Evolutionary conservation across 345 rosid species (phyloP).

Genomic region (Eucalyptus decipiens): DNA sequence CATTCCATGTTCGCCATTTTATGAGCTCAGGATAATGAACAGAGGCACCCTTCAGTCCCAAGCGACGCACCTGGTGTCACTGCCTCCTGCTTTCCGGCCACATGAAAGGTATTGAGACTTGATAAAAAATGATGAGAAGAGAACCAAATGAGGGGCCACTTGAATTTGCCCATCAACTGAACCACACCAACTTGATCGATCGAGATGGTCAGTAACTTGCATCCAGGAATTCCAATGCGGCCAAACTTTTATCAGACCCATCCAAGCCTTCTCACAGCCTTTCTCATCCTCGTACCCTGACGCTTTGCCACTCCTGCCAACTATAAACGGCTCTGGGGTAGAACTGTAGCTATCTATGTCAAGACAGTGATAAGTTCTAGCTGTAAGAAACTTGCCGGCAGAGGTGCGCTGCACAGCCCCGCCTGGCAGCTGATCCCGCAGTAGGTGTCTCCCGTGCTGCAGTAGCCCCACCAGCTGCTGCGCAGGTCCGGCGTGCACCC

Average conservation of each 20-base stretch:
- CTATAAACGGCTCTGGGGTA: constrained; percentile 34
- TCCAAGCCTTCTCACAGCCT: not conserved
- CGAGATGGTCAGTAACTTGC: not conserved
- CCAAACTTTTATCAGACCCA: not conserved
- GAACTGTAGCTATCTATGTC: constrained; percentile 33
- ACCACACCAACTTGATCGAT: not conserved
- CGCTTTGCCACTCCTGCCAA: constrained; percentile 81
- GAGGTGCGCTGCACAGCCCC: not conserved
- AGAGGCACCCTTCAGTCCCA: not conserved
- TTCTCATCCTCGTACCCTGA: constrained; percentile 41
- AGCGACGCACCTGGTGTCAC: not conserved
- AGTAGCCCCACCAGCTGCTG: constrained; percentile 13
- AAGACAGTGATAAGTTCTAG: constrained; percentile 68
- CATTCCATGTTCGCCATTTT: not conserved
- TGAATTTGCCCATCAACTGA: not conserved
- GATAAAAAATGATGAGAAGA: not conserved
- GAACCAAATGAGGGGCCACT: not conserved
- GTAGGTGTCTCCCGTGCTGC: not conserved
- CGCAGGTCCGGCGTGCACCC: not conserved
- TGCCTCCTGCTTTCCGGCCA: not conserved
- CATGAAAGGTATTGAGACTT: not conserved
- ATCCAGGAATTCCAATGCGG: not conserved
- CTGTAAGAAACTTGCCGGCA: constrained; percentile 30
- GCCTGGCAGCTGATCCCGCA: constrained; percentile 3
- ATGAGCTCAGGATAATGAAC: not conserved